phyloP scores from a whole-genome alignment of 73 alveolate species.

The Paramecium primaurelia region DNA sequence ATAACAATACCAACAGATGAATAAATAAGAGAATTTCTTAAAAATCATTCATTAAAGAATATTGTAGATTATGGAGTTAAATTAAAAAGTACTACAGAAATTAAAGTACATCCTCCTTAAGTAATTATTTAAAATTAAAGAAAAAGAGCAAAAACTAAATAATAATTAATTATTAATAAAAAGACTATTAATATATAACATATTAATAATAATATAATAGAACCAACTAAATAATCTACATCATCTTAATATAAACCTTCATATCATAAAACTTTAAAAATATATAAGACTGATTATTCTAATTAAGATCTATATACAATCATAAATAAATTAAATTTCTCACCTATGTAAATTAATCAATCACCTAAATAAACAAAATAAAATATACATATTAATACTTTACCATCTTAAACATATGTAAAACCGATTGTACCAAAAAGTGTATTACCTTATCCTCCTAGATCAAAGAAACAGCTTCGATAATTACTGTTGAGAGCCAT shows the following conservation, averaged over 20 bases:
- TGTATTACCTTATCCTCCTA: slow-evolving; percentile 3
- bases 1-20: slow-evolving; percentile 43
- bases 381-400: neutral
- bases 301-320: neutral
- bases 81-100: neutral
- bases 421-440: neutral
- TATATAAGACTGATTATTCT: neutral
- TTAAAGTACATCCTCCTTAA: neutral
- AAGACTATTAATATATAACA: neutral
- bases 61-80: slow-evolving; percentile 6
- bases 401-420: neutral
- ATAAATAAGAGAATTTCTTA: slow-evolving; percentile 9
- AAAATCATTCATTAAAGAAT: neutral
- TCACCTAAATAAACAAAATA: neutral
- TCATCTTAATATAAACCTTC: neutral
- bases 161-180: neutral
- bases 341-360: neutral
- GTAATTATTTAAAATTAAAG: neutral
- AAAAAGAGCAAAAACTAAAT: neutral
- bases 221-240: neutral
- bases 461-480: slow-evolving; percentile 26
- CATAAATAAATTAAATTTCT: neutral
- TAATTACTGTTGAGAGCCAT: slow-evolving; percentile 9
- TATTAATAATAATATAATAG: neutral
- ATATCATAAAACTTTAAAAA: neutral